Evolutionary conservation across 1,139 yeast species (phyloP).

Genomic region (Hyphopichia burtonii): DNA sequence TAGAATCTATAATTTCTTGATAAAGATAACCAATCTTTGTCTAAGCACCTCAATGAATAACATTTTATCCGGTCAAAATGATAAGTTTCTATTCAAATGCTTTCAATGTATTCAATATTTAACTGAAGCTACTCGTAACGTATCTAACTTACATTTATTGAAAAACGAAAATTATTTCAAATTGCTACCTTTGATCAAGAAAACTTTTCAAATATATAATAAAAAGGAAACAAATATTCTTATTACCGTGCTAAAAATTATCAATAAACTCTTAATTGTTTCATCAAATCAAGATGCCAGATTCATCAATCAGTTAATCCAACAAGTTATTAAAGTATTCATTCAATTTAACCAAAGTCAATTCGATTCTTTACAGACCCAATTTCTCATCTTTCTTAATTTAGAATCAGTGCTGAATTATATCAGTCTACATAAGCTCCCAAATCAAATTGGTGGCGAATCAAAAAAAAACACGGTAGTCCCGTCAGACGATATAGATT

Average conservation of each 20-base stretch:
- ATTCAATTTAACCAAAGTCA: slow-evolving; percentile 27
- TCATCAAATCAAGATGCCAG: slow-evolving; percentile 31
- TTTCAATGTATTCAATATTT: background rate
- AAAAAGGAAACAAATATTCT: slow-evolving; percentile 24
- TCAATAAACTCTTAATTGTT: slow-evolving; percentile 36
- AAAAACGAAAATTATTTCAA: slow-evolving; percentile 17
- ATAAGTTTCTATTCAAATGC: background rate
- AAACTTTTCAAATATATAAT: slow-evolving; percentile 12
- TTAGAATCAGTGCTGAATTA: slow-evolving; percentile 19
- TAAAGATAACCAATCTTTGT: slow-evolving; percentile 10
- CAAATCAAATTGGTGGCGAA: slow-evolving; percentile 16
- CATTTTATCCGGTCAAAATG: background rate
- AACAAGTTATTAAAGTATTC: slow-evolving; percentile 29
- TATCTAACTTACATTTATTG: slow-evolving; percentile 18
- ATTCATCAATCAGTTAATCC: slow-evolving; percentile 27
- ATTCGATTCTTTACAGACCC: slow-evolving; percentile 30
- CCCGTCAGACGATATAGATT: background rate
- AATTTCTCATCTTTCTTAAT: slow-evolving; percentile 37
- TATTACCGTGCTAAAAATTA: slow-evolving; percentile 28
- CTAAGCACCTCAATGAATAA: background rate
- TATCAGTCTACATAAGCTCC: slow-evolving; percentile 15
- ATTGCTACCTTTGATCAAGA: slow-evolving; percentile 21
- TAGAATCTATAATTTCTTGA: slow-evolving; percentile 20
- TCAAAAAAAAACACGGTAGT: background rate
- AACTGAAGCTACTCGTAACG: background rate